A percentile compares a stretch with the other conserved stretches of the same genome.
These are phyloP conservation scores for Kwoniella newhampshirensis DNA, from an alignment of 768 basidiomycete species.

Conservation along the genomic window DNA sequence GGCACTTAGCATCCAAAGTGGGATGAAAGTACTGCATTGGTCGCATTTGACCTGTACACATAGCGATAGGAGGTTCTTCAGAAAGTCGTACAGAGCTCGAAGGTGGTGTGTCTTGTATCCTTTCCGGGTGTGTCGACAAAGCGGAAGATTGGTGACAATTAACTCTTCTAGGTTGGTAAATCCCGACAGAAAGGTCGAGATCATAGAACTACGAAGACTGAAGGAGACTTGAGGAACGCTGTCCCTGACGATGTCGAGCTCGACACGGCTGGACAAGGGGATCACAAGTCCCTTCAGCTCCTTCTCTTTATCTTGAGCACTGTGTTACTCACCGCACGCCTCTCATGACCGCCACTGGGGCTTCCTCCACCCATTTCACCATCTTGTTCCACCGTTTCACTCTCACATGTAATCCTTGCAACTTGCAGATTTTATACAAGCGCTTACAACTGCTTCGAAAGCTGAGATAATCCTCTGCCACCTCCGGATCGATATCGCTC, in stretches of 20 bases:
- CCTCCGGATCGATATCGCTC: background rate
- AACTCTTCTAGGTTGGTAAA: slow-evolving; percentile 4
- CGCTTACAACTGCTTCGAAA: slow-evolving; percentile 2
- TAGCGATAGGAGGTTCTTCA: too few species aligned
- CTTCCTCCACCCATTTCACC: background rate
- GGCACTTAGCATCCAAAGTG: too few species aligned
- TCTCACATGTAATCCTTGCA: slow-evolving; percentile 5
- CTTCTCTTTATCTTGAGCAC: background rate
- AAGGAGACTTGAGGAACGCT: background rate
- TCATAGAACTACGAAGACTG: background rate
- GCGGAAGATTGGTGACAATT: background rate
- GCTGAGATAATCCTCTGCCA: background rate
- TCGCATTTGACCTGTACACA: too few species aligned
- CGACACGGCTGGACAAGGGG: background rate
- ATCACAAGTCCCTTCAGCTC: background rate
- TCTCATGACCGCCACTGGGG: background rate
- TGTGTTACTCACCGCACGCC: slow-evolving; percentile 4
- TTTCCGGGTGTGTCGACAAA: background rate
- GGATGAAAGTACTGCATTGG: too few species aligned
- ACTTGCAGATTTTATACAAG: background rate
- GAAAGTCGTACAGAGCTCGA: too few species aligned
- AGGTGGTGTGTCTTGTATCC: too few species aligned
- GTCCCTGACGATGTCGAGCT: background rate
- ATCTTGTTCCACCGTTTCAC: background rate
- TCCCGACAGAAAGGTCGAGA: background rate